These are phyloP conservation scores for Senna siamea DNA, from an alignment of 306 rosid species.

Conservation along the genomic window DNA sequence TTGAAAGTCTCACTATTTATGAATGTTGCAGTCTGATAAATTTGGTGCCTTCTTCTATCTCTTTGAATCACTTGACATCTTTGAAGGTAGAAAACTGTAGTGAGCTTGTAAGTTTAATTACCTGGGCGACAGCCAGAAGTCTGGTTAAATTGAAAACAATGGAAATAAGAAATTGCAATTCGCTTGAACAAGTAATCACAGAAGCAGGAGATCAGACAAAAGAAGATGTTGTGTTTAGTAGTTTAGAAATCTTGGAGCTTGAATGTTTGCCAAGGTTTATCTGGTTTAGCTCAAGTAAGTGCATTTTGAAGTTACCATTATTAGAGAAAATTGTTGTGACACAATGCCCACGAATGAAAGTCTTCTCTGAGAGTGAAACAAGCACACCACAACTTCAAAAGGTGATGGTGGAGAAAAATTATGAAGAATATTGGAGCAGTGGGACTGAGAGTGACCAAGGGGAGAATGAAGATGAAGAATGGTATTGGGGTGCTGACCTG, in stretches of 20 bases:
- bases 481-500: neutral
- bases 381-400: neutral
- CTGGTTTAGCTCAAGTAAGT: neutral
- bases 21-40: constrained; percentile 9
- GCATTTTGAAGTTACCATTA: neutral
- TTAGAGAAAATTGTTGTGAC: neutral
- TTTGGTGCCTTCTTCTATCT: neutral
- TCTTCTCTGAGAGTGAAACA: neutral
- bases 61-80: neutral
- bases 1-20: neutral
- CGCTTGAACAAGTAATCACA: neutral
- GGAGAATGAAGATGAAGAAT: neutral
- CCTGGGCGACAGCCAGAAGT: neutral
- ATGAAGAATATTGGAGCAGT: too few relatives aligned
- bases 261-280: neutral
- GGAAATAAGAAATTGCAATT: neutral
- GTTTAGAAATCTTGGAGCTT: neutral
- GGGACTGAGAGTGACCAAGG: too few relatives aligned
- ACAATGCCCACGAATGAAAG: neutral
- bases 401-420: neutral
- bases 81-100: neutral
- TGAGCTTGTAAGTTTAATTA: neutral
- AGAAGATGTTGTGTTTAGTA: neutral
- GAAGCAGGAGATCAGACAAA: neutral
- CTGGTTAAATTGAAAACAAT: neutral